Evolutionary conservation across 2,329 filamentous ascomycete species (phyloP).

Genomic region (Fusarium protoensiforme): DNA sequence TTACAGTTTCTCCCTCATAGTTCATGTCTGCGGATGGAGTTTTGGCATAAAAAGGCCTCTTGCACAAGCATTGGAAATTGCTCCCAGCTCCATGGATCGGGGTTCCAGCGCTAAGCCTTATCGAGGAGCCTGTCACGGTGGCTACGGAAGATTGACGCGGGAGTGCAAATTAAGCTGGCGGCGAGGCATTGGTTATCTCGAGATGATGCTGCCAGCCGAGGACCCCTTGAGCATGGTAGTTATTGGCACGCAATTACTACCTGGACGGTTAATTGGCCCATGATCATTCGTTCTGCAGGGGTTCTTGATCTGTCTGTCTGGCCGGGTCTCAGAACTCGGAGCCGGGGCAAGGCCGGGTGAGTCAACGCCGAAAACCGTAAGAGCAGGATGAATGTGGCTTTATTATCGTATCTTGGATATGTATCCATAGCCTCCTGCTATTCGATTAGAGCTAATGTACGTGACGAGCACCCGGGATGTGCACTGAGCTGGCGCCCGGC

Average conservation of each 20-base stretch:
- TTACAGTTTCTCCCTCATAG: neutral
- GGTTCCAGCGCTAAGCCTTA: slow-evolving; percentile 2
- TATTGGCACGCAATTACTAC: neutral
- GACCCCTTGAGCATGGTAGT: neutral
- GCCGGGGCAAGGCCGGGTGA: neutral
- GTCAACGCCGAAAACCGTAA: neutral
- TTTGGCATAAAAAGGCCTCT: neutral
- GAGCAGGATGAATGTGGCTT: neutral
- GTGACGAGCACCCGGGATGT: neutral
- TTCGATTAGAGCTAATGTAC: neutral
- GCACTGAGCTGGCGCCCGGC: neutral
- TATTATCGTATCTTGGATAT: neutral
- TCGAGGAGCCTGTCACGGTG: neutral
- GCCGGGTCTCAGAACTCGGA: slow-evolving; percentile 5
- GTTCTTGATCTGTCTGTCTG: slow-evolving; percentile 6
- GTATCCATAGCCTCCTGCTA: neutral
- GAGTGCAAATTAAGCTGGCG: neutral
- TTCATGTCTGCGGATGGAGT: neutral
- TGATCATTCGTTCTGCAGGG: slow-evolving; percentile 21
- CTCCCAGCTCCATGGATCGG: slow-evolving; percentile 18
- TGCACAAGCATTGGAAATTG: slow-evolving; percentile 12
- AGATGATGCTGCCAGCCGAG: neutral
- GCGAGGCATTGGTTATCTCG: neutral
- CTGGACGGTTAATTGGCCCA: neutral
- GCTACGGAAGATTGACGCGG: neutral